phyloP scores from a whole-genome alignment of 768 basidiomycete genomes.

The Rhizopogon sp. region DNA sequence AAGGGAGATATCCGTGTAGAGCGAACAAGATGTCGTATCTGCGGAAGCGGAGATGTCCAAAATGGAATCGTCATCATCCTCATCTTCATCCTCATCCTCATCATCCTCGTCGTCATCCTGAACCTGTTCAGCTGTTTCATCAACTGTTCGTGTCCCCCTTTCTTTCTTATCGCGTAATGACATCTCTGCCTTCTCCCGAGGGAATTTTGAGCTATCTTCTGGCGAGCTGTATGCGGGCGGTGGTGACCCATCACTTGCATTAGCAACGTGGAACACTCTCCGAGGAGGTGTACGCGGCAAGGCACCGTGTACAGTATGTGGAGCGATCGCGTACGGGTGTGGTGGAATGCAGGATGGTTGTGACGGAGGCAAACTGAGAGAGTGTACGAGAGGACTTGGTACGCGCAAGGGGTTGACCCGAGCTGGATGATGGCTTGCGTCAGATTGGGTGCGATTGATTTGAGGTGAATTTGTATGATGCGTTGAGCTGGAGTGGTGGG shows the following conservation, averaged over 20 bases:
- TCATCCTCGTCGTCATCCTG: neutral
- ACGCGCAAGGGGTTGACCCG: conserved; percentile 1
- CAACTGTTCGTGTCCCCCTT: neutral
- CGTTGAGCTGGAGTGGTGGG: conserved; percentile 15
- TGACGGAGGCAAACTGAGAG: conserved; percentile 15
- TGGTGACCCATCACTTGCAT: conserved; percentile 33
- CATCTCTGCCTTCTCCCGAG: conserved; percentile 16
- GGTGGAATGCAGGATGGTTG: conserved; percentile 7
- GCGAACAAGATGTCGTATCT: conserved; percentile 8
- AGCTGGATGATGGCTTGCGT: conserved; percentile 8
- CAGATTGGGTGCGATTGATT: conserved; percentile 17
- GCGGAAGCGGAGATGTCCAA: conserved; percentile 17
- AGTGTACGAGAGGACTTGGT: conserved; percentile 21
- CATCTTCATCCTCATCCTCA: neutral
- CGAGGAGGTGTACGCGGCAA: conserved; percentile 32
- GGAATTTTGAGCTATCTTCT: neutral
- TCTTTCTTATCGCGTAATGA: neutral
- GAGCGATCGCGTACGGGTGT: neutral
- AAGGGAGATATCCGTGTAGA: conserved; percentile 8
- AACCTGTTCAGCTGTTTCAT: conserved; percentile 6
- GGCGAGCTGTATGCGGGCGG: conserved; percentile 43
- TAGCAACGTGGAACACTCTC: conserved; percentile 37
- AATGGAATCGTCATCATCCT: conserved; percentile 15
- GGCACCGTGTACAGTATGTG: neutral
- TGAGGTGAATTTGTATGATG: conserved; percentile 18